A percentile compares a stretch with the other conserved stretches of the same genome.
phyloP scores from a whole-genome alignment of 129 eudicot genomes.

The Daucus carota region DH1_v3.0 NC_030384.2:35100501-35101000 shows the following conservation, averaged over 20 bases:
- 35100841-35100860: too few species aligned
- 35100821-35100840: too few species aligned
- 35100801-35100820: too few species aligned
- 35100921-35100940: too few species aligned
- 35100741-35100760: not conserved
- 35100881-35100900: too few species aligned
- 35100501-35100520: constrained; percentile 9
- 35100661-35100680: not conserved
- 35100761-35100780: not conserved
- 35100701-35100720: not conserved
- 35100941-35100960: too few species aligned
- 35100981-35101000: too few species aligned
- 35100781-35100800: not conserved
- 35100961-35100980: too few species aligned
- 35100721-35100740: not conserved
- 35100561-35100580: not conserved
- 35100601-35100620: not conserved
- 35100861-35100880: too few species aligned
- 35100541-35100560: not conserved
- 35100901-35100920: too few species aligned
- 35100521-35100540: constrained; percentile 24
- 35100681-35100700: not conserved
- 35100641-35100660: not conserved
- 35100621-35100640: not conserved
- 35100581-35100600: not conserved